Base-by-base conservation (phyloP, 108 stramenopile species). In the Nitzschia sp. region DNA sequence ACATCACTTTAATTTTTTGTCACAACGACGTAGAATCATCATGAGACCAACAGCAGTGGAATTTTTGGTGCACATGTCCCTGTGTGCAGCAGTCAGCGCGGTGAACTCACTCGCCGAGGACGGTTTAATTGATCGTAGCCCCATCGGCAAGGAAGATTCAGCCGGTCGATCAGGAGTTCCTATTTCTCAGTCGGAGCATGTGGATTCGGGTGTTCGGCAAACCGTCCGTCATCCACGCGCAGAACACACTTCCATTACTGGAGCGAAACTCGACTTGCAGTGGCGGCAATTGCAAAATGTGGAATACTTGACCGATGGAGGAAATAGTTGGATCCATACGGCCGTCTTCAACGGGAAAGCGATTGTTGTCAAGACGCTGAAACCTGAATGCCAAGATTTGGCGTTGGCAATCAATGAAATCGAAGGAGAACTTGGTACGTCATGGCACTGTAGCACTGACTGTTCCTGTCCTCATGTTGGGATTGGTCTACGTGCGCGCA, bases 241-340 rank as follows among this genome's bases (percentile, higher is more conserved):
- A 25, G 75, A 81, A 30, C 71, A 75, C 53, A 68, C 67, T 21
- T 85, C 86, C 46, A 77, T 93, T 47, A 91, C 90, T 0, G 93
- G 93, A 29, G 90, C 90, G 27, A 76, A 74, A 36, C 64, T 91
- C 38, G 86, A 92, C 73, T 68, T 95, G 38, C 83, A 90, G 53
- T 95, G 94, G 94, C 63, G 85, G 34, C 63, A 80, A 48, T 66
- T 95, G 28, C 66, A 69, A 22, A 91, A 95, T 84, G 91, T 95
- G 44, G 94, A 95, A 58, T 95, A 95, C 70, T 75, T 95, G 58
- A 95, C 94, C 0, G 94, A 95, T 74, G 94, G 94, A 15, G 94
- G 94, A 3, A 95, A 92, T 64, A 88, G 80, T 53, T 95, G 94
- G 94, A 91, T 95, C 53, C 94, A 95, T 58, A 95, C 94, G 1